Evolutionary conservation across 352 stramenopile species (phyloP), one percentile per base, ranked within the genome.

Genomic region (Globisporangium nagaii): DNA sequence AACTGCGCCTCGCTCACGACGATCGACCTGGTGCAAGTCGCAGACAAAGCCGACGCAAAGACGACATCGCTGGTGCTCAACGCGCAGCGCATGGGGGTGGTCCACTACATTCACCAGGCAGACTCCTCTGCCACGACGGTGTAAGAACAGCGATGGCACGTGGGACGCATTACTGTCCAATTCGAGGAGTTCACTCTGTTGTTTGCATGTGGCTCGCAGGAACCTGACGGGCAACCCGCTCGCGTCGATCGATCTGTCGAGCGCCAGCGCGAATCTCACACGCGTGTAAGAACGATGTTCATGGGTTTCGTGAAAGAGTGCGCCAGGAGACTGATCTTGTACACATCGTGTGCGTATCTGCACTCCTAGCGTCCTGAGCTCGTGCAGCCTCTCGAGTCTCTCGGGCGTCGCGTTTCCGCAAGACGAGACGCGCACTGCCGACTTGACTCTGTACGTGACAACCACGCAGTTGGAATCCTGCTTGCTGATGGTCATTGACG

Each of bases 201-300:
- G n/a, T n/a, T n/a, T n/a, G n/a, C n/a, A n/a, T n/a, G n/a, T n/a
- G n/a, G n/a, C n/a, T n/a, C 9, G 22, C 34, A 63, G 56, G 19
- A 59, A 63, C 19, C 17, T 59, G 34, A 37, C 56, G 11, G 31
- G 28, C 7, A 63, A 63, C 34, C 39, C 40, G 4, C 41, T 63
- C 20, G n/a, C 43, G 41, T 37, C 52, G 10, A 41, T 41, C 12
- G 31, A 49, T 25, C 41, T 58, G 17, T 34, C 52, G 15, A 51
- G 22, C 20, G 40, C 52, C 27, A 24, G 17, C 40, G 9, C 40
- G 2, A 41, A 6, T 17, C 40, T 51, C 22, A 58, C 40, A 15
- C 32, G 44, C 12, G 20, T 58, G 52, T 58, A 42, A 24, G 41
- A 9, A 30, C 12, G 11, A 17, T 11, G 4, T 10, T 17, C 31